These are phyloP conservation scores for Dovyalis caffra DNA, from an alignment of 345 rosid species.

Conservation along the genomic window DNA sequence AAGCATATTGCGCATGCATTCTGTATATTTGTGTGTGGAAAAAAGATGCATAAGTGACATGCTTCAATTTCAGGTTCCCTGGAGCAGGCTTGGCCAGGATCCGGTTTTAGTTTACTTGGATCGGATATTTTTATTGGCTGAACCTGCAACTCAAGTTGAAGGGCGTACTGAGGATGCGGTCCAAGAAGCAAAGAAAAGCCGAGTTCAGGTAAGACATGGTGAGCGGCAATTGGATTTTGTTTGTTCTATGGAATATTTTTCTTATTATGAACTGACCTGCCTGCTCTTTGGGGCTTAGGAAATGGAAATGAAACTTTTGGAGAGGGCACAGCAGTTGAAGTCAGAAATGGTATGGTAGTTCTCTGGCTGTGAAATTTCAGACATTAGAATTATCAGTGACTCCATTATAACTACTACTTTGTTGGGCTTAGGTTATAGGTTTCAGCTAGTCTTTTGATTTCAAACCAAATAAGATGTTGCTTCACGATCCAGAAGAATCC, in stretches of 20 bases:
- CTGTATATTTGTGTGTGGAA: neutral
- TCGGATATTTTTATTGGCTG: constrained; percentile 81
- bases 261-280: constrained; percentile 19
- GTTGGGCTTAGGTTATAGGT: no score
- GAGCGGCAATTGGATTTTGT: constrained; percentile 17
- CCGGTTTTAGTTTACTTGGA: constrained; percentile 90
- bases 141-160: constrained; percentile 82
- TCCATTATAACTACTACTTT: no score
- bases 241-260: constrained; percentile 3
- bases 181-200: constrained; percentile 82
- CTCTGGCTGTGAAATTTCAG: neutral
- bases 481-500: no score
- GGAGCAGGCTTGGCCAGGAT: constrained; percentile 99
- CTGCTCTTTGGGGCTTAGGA: constrained; percentile 49
- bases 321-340: constrained; percentile 54
- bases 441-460: no score
- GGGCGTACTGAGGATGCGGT: constrained; percentile 78
- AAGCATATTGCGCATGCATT: neutral
- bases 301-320: constrained; percentile 80
- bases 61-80: constrained; percentile 69
- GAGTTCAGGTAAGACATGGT: constrained; percentile 66
- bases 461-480: no score
- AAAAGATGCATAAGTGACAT: neutral
- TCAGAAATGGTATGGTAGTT: constrained; percentile 70
- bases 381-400: no score